These are phyloP conservation scores for Peniophora sp. DNA, from an alignment of 1,284 basidiomycete genomes.

Conservation along the genomic window DNA sequence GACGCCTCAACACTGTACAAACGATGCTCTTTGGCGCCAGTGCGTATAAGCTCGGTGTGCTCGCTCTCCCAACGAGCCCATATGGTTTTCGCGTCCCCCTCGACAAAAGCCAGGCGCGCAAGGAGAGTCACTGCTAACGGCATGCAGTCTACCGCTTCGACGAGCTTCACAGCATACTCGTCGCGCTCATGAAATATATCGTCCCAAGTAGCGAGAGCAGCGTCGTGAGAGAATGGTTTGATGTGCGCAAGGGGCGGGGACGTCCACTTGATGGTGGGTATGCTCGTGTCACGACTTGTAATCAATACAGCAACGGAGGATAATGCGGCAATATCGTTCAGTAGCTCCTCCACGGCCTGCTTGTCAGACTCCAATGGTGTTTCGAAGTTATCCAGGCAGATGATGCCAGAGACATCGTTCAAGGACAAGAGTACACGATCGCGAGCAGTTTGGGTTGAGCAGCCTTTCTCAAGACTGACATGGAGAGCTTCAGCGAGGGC, in stretches of 20 bases:
- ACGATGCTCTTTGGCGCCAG: neutral
- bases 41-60: neutral
- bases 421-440: slow-evolving; percentile 7
- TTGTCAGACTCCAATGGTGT: slow-evolving; percentile 17
- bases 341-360: neutral
- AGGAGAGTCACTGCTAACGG: slow-evolving; percentile 1
- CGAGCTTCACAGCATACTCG: neutral
- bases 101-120: neutral
- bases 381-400: slow-evolving; percentile 26
- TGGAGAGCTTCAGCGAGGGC: slow-evolving; percentile 12
- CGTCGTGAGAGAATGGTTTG: neutral
- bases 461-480: neutral
- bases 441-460: too few species aligned
- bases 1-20: neutral
- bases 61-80: neutral
- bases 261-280: neutral
- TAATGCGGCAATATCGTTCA: neutral
- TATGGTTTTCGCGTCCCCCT: neutral
- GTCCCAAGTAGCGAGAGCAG: neutral
- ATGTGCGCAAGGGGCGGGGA: neutral
- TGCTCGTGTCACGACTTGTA: slow-evolving; percentile 1
- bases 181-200: neutral
- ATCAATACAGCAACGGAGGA: neutral
- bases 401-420: slow-evolving; percentile 10
- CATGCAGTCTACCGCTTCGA: neutral